phyloP scores from a whole-genome alignment of 2,329 filamentous ascomycete species.

The Colletotrichum tamarilloi region DNA sequence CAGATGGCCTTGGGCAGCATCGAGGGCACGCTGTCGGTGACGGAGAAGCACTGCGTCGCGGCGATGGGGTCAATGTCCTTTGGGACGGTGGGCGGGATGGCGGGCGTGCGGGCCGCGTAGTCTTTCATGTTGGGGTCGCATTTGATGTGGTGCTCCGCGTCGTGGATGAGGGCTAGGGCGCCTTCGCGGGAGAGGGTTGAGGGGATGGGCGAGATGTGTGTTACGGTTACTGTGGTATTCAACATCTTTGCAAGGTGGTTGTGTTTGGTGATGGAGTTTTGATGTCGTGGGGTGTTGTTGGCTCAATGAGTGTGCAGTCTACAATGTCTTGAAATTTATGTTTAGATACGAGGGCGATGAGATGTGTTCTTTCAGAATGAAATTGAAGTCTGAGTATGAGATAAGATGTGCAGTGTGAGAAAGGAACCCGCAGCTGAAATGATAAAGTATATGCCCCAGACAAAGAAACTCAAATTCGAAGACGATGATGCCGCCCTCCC shows the following conservation, averaged over 20 bases:
- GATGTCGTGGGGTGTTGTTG: neutral
- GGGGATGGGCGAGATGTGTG: constrained; percentile 57
- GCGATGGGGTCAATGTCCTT: constrained; percentile 41
- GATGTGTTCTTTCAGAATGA: neutral
- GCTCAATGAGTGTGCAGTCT: neutral
- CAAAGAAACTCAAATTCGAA: constrained; percentile 14
- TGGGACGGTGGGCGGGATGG: constrained; percentile 44
- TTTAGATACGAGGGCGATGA: neutral
- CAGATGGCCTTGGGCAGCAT: constrained; percentile 66
- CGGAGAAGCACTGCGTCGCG: constrained; percentile 54
- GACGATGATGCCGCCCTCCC: neutral
- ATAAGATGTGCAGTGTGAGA: neutral
- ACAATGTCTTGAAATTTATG: neutral
- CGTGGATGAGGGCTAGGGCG: constrained; percentile 59
- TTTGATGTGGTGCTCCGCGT: constrained; percentile 62
- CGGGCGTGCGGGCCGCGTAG: constrained; percentile 43
- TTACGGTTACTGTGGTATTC: constrained; percentile 53
- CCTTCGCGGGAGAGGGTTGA: constrained; percentile 46
- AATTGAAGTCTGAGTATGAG: neutral
- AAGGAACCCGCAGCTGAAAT: neutral
- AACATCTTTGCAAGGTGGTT: constrained; percentile 49
- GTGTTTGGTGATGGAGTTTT: neutral
- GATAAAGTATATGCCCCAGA: neutral
- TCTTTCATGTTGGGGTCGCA: constrained; percentile 64
- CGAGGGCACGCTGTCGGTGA: constrained; percentile 62